Evolutionary conservation across 2,329 filamentous ascomycete genomes (phyloP), one percentile per base, ranked within the genome.

Genomic region (Fusarium sp.): DNA sequence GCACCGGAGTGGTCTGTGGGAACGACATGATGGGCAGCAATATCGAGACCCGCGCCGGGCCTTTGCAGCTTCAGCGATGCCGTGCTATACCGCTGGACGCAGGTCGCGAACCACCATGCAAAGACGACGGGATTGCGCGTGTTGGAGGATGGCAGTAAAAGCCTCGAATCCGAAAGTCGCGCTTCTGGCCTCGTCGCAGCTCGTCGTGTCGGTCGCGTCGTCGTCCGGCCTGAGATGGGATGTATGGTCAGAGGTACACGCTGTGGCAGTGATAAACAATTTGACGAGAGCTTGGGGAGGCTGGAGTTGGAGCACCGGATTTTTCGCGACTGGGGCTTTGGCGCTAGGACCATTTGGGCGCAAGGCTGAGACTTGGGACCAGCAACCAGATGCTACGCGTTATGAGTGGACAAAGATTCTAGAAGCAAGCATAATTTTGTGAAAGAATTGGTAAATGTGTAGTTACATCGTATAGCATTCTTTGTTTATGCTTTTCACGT

Each of bases 1-100:
- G 91, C 84, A 92, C 88, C 43, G 94, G 94, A 66, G 94, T 94
- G 73, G 84, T 85, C 75, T 85, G 84, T 27, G 86, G 83, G 74
- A 89, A 88, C 61, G 89, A 86, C 90, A 92, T 92, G 76, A 68
- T 76, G 80, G 77, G 69, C 76, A 73, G 75, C 71, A 74, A 68
- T 69, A 78, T 67, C 71, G 73, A 76, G 77, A 76, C 74, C 77
- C 76, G 79, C 67, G 76, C 75, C 76, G 76, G 77, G 77, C 69
- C 73, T 74, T 71, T 67, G 73, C 58, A 74, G 74, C 77, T 80
- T 80, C 77, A 77, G 78, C 80, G 80, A 73, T 76, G 71, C 80
- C 73, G 65, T 76, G 70, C 64, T 76, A 76, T 75, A 65, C 69
- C 76, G 65, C 64, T 76, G 66, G 35, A 62, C 67, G 71, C 68